Conservation (phyloP, 2,329 filamentous ascomycete species). For the Sporothrix brunneoviolacea region DNA sequence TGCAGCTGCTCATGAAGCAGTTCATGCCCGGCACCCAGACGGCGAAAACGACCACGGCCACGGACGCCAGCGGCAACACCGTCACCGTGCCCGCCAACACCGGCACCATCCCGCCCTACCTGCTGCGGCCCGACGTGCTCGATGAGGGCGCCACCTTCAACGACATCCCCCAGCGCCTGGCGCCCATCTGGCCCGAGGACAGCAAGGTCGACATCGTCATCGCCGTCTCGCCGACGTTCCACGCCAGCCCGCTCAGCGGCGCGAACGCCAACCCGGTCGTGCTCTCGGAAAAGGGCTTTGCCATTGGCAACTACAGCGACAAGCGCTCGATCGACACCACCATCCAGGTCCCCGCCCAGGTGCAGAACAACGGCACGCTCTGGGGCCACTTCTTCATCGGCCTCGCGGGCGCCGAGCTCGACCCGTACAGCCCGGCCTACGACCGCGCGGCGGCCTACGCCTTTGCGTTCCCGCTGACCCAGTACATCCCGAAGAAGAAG, state of each 20-base stretch:
- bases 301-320: slow-evolving; percentile 71
- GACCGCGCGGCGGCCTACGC: slow-evolving; percentile 72
- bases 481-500: slow-evolving; percentile 90
- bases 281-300: slow-evolving; percentile 73
- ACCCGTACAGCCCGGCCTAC: slow-evolving; percentile 66
- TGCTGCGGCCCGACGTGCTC: slow-evolving; percentile 54
- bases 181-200: slow-evolving; percentile 81
- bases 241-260: slow-evolving; percentile 59
- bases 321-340: slow-evolving; percentile 68
- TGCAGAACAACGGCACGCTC: slow-evolving; percentile 87
- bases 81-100: slow-evolving; percentile 49
- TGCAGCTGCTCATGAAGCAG: slow-evolving; percentile 53
- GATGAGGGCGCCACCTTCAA: slow-evolving; percentile 58
- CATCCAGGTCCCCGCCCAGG: slow-evolving; percentile 68
- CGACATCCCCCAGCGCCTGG: slow-evolving; percentile 61
- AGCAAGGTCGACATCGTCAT: slow-evolving; percentile 75
- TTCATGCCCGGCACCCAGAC: slow-evolving; percentile 36
- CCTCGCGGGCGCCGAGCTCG: slow-evolving; percentile 66
- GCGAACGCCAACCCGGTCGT: slow-evolving; percentile 64
- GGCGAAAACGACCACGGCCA: slow-evolving; percentile 40
- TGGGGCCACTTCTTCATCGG: slow-evolving; percentile 93
- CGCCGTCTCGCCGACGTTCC: slow-evolving; percentile 71
- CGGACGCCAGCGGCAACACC: slow-evolving; percentile 45
- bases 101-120: slow-evolving; percentile 56
- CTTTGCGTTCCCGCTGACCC: slow-evolving; percentile 78